phyloP scores from a whole-genome alignment of 805 yeast genomes.

The Nakazawaea molendinolei region DNA sequence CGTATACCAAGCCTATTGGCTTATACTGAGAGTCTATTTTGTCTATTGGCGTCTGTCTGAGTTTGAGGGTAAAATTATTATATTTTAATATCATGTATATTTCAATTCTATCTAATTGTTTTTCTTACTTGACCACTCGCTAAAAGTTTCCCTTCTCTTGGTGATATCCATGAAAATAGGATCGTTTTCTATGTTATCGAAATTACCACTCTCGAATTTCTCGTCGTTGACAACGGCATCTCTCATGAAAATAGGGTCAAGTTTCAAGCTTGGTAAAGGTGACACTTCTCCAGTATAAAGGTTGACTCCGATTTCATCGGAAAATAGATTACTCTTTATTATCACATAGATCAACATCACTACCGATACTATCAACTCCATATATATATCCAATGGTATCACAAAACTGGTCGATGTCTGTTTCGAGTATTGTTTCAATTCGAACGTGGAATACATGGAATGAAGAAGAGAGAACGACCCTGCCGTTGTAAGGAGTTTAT shows the following conservation, averaged over 20 bases:
- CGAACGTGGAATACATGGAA: slow-evolving; percentile 3
- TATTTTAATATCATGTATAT: too few relatives aligned
- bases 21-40: too few relatives aligned
- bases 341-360: background rate
- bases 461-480: slow-evolving; percentile 3
- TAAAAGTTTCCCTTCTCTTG: slow-evolving; percentile 37
- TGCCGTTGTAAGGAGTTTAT: background rate
- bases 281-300: slow-evolving; percentile 1
- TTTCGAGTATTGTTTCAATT: slow-evolving; percentile 6
- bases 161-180: slow-evolving; percentile 45
- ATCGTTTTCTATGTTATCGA: slow-evolving; percentile 41
- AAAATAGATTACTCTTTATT: background rate
- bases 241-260: slow-evolving; percentile 42
- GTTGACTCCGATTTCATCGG: slow-evolving; percentile 1
- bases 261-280: background rate
- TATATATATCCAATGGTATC: slow-evolving; percentile 6
- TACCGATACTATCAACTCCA: slow-evolving; percentile 2
- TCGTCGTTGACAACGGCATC: slow-evolving; percentile 44
- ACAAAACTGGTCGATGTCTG: background rate
- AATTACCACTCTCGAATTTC: slow-evolving; percentile 34
- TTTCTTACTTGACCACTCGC: slow-evolving; percentile 24
- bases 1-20: too few relatives aligned
- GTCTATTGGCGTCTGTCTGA: too few relatives aligned
- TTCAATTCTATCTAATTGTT: background rate
- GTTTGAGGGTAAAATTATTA: too few relatives aligned